phyloP scores from a whole-genome alignment of 768 basidiomycete genomes.

The Fistulinella prunicolor region DNA sequence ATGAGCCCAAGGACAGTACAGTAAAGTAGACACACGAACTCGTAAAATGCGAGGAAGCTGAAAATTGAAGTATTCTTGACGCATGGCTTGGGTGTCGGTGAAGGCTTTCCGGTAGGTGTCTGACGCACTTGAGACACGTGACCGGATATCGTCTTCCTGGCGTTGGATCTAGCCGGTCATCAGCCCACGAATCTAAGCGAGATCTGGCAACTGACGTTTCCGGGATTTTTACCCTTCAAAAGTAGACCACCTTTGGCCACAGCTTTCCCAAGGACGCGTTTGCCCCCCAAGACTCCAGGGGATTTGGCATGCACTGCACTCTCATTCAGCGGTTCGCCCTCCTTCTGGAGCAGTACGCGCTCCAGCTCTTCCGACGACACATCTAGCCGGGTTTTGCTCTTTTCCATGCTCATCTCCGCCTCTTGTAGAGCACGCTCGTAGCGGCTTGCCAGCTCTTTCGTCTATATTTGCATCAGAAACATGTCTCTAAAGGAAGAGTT shows the following conservation, averaged over 20 bases:
- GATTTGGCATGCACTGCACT: conserved; percentile 64
- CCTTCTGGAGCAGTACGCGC: conserved; percentile 87
- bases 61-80: conserved; percentile 98
- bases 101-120: conserved; percentile 91
- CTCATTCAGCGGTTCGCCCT: conserved; percentile 89
- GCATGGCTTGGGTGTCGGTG: conserved; percentile 81
- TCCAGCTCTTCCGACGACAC: conserved; percentile 92
- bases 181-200: conserved; percentile 9
- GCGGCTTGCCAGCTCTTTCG: conserved; percentile 85
- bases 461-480: conserved; percentile 42
- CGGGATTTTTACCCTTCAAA: conserved; percentile 90
- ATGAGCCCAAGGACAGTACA: conserved; percentile 8
- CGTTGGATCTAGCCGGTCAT: conserved; percentile 60
- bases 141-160: conserved; percentile 92
- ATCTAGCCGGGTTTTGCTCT: conserved; percentile 84
- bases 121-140: conserved; percentile 78
- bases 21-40: conserved; percentile 46
- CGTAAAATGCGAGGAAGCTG: conserved; percentile 91
- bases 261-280: conserved; percentile 85
- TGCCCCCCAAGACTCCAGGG: conserved; percentile 59
- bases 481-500: not conserved
- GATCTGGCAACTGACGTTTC: conserved; percentile 51
- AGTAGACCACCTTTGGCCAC: conserved; percentile 88
- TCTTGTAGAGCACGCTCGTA: conserved; percentile 90
- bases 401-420: conserved; percentile 82